Evolutionary conservation across 2,329 filamentous ascomycete genomes (phyloP), one percentile per base, ranked within the genome.

Genomic region (Fusarium sp.): DNA sequence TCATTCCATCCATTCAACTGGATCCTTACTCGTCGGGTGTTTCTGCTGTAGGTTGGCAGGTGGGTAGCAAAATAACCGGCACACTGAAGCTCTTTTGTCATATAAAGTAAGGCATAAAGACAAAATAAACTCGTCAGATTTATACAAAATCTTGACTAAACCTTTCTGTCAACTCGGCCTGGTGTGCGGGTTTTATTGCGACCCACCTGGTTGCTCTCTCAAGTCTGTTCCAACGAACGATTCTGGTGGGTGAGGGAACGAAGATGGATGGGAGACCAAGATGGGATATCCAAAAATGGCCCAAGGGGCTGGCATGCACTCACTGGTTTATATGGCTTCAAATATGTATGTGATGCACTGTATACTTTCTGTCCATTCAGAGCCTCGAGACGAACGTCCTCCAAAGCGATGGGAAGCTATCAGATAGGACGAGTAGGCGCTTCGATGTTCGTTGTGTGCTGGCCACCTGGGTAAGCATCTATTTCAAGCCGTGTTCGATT

Each of bases 261-360:
- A 26, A n/a, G 57, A 51, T 50, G 37, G 47, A 39, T 32, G 26
- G 30, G 20, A 44, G 28, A 11, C 28, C 10, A 10, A 30, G 61
- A 54, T 35, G 32, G 47, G 28, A 51, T 22, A 43, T 41, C 51
- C 51, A 51, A 57, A 61, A 54, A 51, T 49, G 52, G 52, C 61
- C 66, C 61, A 63, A 69, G 40, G 44, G 61, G 45, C 56, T 67
- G 66, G 65, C 61, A 66, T 56, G 54, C 63, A 55, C 51, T 69
- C 44, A 69, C 52, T 68, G 65, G 66, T n/a, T 30, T 33, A 37
- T 41, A 43, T 44, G 44, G 22, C 48, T 37, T 50, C 22, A 22
- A 46, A 24, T 61, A 53, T 71, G 57, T 59, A 30, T 58, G 55
- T 65, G 56, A 65, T 60, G 65, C 68, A 70, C 68, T 46, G 68